Conservation (phyloP, 768 basidiomycete species). For the Macrolepiota dolichaula region DNA sequence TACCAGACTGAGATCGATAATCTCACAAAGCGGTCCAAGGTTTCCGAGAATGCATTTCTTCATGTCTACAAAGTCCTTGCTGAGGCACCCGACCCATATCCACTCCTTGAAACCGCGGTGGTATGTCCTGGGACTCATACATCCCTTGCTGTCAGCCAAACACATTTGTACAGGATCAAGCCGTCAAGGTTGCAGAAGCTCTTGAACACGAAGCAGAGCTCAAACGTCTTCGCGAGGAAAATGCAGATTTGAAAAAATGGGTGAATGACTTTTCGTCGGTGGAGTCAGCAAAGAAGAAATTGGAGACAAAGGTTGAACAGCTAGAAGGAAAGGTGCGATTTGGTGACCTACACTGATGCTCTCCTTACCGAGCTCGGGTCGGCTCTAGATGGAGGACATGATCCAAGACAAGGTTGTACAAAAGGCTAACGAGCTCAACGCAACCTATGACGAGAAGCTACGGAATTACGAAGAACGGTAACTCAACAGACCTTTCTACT, state of each 20-base stretch:
- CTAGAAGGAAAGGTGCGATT: constrained; percentile 75
- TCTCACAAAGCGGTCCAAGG: constrained; percentile 89
- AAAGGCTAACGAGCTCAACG: constrained; percentile 96
- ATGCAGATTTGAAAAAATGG: constrained; percentile 70
- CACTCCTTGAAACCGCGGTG: constrained; percentile 90
- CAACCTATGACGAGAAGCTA: constrained; percentile 94
- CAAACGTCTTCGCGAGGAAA: constrained; percentile 74
- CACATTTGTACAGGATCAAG: constrained; percentile 68
- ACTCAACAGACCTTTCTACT: constrained; percentile 16
- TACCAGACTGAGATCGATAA: constrained; percentile 97
- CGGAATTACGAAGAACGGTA: constrained; percentile 96
- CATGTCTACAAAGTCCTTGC: constrained; percentile 95
- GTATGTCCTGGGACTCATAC: constrained; percentile 32
- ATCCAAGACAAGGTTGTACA: constrained; percentile 85
- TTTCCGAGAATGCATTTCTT: constrained; percentile 94
- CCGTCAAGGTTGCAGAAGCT: constrained; percentile 85
- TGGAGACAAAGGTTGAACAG: constrained; percentile 68
- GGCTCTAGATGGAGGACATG: constrained; percentile 84
- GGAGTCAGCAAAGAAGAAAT: constrained; percentile 74
- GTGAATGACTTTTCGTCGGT: constrained; percentile 58
- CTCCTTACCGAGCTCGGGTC: not conserved
- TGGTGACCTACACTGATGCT: not conserved
- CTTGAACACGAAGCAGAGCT: constrained; percentile 73
- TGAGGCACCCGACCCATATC: constrained; percentile 97
- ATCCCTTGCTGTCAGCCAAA: not conserved